Evolutionary conservation across 768 basidiomycete species (phyloP), one percentile per base, ranked within the genome.

Genomic region (Tricholoma bakamatsutake): DNA sequence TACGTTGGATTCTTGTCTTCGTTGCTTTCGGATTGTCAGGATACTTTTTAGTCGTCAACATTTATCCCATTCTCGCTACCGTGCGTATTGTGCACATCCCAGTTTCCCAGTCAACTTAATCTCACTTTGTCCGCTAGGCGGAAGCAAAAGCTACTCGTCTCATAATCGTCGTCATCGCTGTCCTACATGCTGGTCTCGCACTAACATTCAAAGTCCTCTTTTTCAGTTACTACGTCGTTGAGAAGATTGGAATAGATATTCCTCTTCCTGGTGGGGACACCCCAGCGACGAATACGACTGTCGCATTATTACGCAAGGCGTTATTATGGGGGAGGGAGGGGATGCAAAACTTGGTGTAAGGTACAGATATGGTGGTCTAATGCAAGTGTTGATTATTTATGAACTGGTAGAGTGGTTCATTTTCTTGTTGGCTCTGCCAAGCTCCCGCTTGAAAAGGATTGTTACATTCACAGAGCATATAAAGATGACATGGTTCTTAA

Each of bases 111-210:
- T 27, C 48, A 21, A 57, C 30, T 35, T 42, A 31, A 50, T 13
- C 24, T 13, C 18, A 7, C 35, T n/a, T 8, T 56, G 52, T 27
- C 40, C 28, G 9, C 37, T 42, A 93, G 89, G 90, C 90, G 55
- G 93, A 93, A 73, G 85, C 87, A 60, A 96, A 88, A 71, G 83
- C 90, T 8, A 86, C 88, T 0, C 85, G 93, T 18, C 81, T 96
- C 5, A 69, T 98, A 24, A 87, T 97, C 62, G 74, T 97, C 48
- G 69, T 84, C 30, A 78, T 97, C 31, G 87, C 81, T 1, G 73
- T 76, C 3, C 71, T 98, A 13, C 96, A 99, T 63, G 82, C 82
- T 1, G 87, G 74, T 2, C 72, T 98, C 56, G 93, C 93, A 0
- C 74, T 98, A 40, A 82, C 87, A 7, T 90, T 98, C 77, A 94